These are phyloP conservation scores for Hanseniaspora meyeri DNA, from an alignment of 805 yeast species.

Conservation along the genomic window DNA sequence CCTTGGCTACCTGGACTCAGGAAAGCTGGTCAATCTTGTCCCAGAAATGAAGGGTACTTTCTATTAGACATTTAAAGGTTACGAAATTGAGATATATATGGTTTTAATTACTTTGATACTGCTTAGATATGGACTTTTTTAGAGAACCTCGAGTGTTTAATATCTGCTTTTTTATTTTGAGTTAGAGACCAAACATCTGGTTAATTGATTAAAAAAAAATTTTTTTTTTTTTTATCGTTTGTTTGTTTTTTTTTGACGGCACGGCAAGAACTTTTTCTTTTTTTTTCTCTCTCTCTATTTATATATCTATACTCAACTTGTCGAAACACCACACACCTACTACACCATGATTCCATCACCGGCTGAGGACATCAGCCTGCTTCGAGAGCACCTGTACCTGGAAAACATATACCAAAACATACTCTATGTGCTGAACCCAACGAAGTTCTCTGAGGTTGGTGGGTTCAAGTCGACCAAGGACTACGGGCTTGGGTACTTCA, in stretches of 20 bases:
- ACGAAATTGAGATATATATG: too few relatives aligned
- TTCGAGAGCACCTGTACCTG: constrained; percentile 30
- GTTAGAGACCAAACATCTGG: too few relatives aligned
- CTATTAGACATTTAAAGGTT: constrained; percentile 11
- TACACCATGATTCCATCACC: constrained; percentile 26
- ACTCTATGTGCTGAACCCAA: constrained; percentile 21
- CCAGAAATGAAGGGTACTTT: constrained; percentile 50
- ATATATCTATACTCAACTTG: not conserved
- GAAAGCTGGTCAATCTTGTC: constrained; percentile 62
- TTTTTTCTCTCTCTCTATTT: not conserved
- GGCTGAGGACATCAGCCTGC: constrained; percentile 27
- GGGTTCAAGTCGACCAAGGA: constrained; percentile 23
- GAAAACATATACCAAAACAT: constrained; percentile 23
- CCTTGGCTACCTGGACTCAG: constrained; percentile 42
- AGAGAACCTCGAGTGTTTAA: too few relatives aligned
- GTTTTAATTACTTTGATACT: not conserved
- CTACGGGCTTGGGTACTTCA: constrained; percentile 28
- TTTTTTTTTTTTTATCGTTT: not conserved
- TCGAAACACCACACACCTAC: not conserved
- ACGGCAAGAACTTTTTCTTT: not conserved
- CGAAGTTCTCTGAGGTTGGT: constrained; percentile 24
- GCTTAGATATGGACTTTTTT: too few relatives aligned
- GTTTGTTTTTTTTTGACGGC: not conserved
- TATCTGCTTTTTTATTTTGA: too few relatives aligned
- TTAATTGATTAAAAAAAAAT: too few relatives aligned